Evolutionary conservation across 2,329 filamentous ascomycete species (phyloP), one percentile per base, ranked within the genome.

Genomic region (Cercospora nicotianae): DNA sequence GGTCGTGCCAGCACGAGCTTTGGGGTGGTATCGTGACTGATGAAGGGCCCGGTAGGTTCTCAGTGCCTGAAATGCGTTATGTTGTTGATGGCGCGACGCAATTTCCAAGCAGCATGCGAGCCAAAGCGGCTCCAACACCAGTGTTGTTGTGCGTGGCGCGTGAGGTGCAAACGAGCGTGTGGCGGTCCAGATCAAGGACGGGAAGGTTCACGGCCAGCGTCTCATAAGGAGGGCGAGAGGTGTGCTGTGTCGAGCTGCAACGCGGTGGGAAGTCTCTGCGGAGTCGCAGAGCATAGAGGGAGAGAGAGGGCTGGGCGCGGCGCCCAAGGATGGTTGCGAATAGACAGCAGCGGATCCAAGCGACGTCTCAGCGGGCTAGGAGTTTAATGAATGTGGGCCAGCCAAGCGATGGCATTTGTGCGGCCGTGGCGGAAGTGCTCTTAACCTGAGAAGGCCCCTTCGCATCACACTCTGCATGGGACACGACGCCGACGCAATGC

Each of bases 1-100:
- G 65, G 36, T 60, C 61, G 65, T 67, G 65, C 65, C 65, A 60
- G 61, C 65, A 67, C 65, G 58, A 67, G 60, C 33, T 30, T 64
- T 58, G n/a, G 33, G 26, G 33, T 16, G 10, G n/a, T 42, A 23
- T 59, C 33, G 26, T 18, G 61, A 28, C 12, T 39, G 51, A 59
- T 31, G 51, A 30, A 55, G 45, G 18, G 30, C n/a, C 28, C 61
- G 45, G 48, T 42, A 18, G 48, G 31, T 64, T 63, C 61, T 63
- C n/a, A 30, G 48, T 59, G 31, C 18, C 55, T 59, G 55, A 36
- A 36, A 63, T 55, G 61, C 28, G 42, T 28, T 55, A 12, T 55
- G 61, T 61, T 61, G 48, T 33, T 59, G 55, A 33, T 30, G 42
- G 45, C 45, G 61, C 61, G 60, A 59, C 55, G 55, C 55, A 59